Evolutionary conservation across 192 early-diverging fungal genomes (phyloP).

Genomic region (Podila epigama): DNA sequence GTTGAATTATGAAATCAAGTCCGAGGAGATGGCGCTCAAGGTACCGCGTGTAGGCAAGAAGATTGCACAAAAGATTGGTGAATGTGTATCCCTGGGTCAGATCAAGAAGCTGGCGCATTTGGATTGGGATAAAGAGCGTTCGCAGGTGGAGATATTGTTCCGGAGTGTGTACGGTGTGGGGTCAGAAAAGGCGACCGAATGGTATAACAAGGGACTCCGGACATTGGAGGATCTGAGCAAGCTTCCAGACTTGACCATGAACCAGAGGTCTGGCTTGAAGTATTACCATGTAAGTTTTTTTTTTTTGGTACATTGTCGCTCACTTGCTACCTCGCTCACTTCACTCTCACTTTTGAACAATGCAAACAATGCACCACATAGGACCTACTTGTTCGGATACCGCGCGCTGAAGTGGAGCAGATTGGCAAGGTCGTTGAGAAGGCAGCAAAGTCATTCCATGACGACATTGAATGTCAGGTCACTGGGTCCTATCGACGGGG

Average conservation of each 20-base stretch:
- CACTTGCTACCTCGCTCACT: not conserved
- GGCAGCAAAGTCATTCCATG: conserved; percentile 14
- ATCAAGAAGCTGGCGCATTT: conserved; percentile 46
- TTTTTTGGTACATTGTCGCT: too few species aligned
- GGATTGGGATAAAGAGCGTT: conserved; percentile 35
- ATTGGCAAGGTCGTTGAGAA: conserved; percentile 26
- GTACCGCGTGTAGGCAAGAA: conserved; percentile 45
- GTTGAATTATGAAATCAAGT: conserved; percentile 44
- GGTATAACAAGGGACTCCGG: conserved; percentile 35
- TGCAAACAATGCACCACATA: not conserved
- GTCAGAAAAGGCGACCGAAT: conserved; percentile 32
- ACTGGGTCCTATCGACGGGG: conserved; percentile 51
- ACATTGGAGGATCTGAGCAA: conserved; percentile 39
- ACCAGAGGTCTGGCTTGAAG: conserved; percentile 31
- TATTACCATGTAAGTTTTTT: conserved; percentile 28
- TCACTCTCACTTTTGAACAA: not conserved
- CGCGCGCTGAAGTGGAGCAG: conserved; percentile 46
- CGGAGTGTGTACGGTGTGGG: conserved; percentile 36
- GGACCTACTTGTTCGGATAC: conserved; percentile 34
- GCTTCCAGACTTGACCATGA: conserved; percentile 24
- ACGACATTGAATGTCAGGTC: conserved; percentile 33
- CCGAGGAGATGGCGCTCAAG: conserved; percentile 43
- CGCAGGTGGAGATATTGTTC: conserved; percentile 25
- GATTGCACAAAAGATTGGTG: conserved; percentile 46
- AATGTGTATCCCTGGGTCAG: conserved; percentile 27